These are phyloP conservation scores for Pestalotiopsis sp. DNA, from an alignment of 2,329 filamentous ascomycete genomes.

Conservation along the genomic window DNA sequence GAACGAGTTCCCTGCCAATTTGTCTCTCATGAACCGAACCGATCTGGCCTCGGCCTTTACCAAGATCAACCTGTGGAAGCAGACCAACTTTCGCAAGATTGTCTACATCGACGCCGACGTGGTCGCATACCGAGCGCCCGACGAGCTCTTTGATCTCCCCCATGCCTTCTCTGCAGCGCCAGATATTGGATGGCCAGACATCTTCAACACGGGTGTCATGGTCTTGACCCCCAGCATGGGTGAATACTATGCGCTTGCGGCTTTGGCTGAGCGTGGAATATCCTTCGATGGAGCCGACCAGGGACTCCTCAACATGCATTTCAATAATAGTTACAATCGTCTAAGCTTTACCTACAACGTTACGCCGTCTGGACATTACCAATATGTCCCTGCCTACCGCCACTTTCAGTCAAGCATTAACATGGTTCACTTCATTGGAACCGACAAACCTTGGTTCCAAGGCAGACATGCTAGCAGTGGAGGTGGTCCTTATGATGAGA, in stretches of 20 bases:
- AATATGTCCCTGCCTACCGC: slow-evolving; percentile 92
- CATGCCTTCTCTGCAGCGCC: slow-evolving; percentile 73
- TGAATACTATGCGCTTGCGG: slow-evolving; percentile 83
- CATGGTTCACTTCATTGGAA: slow-evolving; percentile 92
- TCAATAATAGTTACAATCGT: slow-evolving; percentile 79
- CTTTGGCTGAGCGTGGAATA: slow-evolving; percentile 82
- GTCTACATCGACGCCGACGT: slow-evolving; percentile 95
- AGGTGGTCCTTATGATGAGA: slow-evolving; percentile 74
- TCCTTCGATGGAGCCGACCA: slow-evolving; percentile 98
- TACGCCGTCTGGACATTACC: slow-evolving; percentile 94
- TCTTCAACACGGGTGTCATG: slow-evolving; percentile 99
- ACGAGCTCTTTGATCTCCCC: slow-evolving; percentile 80
- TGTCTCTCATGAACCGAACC: slow-evolving; percentile 87
- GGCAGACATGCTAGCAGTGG: slow-evolving; percentile 59
- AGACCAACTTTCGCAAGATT: slow-evolving; percentile 86
- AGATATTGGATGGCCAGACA: slow-evolving; percentile 96
- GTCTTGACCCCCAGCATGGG: slow-evolving; percentile 83
- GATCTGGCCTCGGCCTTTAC: slow-evolving; percentile 94
- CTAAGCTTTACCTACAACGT: slow-evolving; percentile 97
- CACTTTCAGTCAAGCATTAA: slow-evolving; percentile 91
- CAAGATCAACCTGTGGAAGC: slow-evolving; percentile 93
- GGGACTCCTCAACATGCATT: slow-evolving; percentile 93
- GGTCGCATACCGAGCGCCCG: slow-evolving; percentile 85
- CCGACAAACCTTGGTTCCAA: slow-evolving; percentile 84
- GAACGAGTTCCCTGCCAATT: slow-evolving; percentile 77